Base-by-base conservation (phyloP, 495 filamentous ascomycete species). In the Penicillium roqueforti region DNA sequence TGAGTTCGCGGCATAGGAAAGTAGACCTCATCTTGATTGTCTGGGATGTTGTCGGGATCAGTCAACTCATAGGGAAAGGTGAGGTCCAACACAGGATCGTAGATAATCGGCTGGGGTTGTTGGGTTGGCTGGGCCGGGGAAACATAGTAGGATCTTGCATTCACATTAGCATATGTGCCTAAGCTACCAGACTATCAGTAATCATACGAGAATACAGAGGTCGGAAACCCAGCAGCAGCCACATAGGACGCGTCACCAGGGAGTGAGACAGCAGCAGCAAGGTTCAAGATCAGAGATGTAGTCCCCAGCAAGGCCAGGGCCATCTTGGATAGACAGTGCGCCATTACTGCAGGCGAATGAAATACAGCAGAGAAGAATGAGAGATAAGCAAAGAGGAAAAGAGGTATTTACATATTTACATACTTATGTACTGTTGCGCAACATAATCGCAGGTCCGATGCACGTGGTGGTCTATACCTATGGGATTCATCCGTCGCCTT, bases 51-150 rank as follows among this genome's bases (percentile, higher is more conserved):
- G 38, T 76, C 68, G 0, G 80, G 80, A 55, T 80, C 71, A 0
- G 82, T 84, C 43, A 85, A 63, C 56, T 82, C 78, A 45, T 73
- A 68, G 2, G 82, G 80, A 36, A 75, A 85, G 0, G 77, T 83
- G 56, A 80, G 68, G 49, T 84, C 77, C 43, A 83, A 60, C 26
- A 83, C 70, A 0, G 81, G 77, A 57, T 84, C 80, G 51, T 76
- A 70, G 18, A 85, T 67, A 32, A 73, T 73, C 9, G 82, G 82
- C 58, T 85, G 80, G 31, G 81, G 79, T 63, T 85, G 75, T 50
- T 73, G 67, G 32, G 80, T 83, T 41, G 82, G 75, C 20, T 69
- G 65, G 6, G 80, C 75, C 23, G 75, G 73, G 11, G 75, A 66
- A 53, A 76, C 77, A 58, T 82, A 84, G 52, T 75, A 75, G 0